phyloP scores from a whole-genome alignment of 345 rosid genomes.

The Rhodamnia rubescens region DNA sequence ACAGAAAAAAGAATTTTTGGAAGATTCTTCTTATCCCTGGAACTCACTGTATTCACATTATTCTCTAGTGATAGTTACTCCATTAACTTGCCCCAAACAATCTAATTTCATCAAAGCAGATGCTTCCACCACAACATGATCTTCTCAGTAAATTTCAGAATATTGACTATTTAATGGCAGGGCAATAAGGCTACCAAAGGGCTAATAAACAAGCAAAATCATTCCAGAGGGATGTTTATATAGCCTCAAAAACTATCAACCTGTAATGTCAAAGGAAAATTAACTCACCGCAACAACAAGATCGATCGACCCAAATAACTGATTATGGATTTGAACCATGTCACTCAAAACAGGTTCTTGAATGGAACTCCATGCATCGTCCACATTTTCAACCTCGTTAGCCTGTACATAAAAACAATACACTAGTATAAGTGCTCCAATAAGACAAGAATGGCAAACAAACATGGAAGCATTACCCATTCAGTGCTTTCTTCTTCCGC shows the following conservation, averaged over 20 bases:
- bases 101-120: neutral
- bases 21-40: neutral
- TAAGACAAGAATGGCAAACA: neutral
- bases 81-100: neutral
- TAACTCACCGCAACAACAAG: constrained; percentile 49
- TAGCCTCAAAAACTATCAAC: neutral
- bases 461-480: constrained; percentile 26
- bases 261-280: neutral
- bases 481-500: constrained; percentile 46
- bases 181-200: neutral
- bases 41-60: neutral
- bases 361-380: constrained; percentile 61
- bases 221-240: neutral
- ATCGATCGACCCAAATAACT: constrained; percentile 73
- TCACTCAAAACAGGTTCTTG: constrained; percentile 37
- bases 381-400: constrained; percentile 31
- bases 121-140: neutral
- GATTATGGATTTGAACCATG: constrained; percentile 53
- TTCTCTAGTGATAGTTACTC: neutral
- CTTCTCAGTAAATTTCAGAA: neutral
- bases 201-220: neutral
- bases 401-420: constrained; percentile 18
- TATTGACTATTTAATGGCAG: neutral
- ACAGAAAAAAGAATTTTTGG: neutral
- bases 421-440: neutral